Conservation (phyloP, 2,329 filamentous ascomycete genomes). For the Fusarium sp. region DNA sequence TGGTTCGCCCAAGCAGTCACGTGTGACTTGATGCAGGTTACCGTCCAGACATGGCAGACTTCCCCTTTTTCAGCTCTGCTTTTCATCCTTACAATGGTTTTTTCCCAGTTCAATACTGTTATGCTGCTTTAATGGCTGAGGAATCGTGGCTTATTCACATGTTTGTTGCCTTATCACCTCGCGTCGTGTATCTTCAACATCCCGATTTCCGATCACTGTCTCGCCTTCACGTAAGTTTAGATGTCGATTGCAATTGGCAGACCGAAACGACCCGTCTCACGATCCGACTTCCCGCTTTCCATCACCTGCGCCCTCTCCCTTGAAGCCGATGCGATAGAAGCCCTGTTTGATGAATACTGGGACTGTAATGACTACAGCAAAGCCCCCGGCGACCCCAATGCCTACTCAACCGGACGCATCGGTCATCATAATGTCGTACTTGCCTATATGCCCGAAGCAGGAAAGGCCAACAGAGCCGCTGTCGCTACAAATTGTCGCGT, state of each 20-base stretch:
- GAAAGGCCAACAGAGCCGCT: slow-evolving; percentile 34
- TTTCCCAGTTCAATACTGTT: too few relatives aligned
- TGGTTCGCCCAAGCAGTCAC: background rate
- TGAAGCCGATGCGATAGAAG: slow-evolving; percentile 42
- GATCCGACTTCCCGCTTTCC: slow-evolving; percentile 12
- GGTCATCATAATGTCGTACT: slow-evolving; percentile 47
- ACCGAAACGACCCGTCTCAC: background rate
- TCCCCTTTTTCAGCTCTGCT: background rate
- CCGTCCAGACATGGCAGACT: background rate
- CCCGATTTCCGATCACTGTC: background rate
- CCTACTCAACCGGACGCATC: slow-evolving; percentile 46
- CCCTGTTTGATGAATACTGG: slow-evolving; percentile 34
- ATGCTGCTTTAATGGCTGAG: accelerated
- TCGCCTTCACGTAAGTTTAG: background rate
- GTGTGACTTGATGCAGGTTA: background rate
- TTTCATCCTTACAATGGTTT: accelerated
- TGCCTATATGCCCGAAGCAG: slow-evolving; percentile 43
- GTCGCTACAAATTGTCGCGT: too few relatives aligned
- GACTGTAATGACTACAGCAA: slow-evolving; percentile 29
- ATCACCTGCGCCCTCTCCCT: slow-evolving; percentile 46
- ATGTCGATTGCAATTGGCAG: background rate
- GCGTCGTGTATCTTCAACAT: background rate
- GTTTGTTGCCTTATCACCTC: too few relatives aligned
- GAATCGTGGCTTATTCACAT: background rate
- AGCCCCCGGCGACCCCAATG: slow-evolving; percentile 43